Conservation (phyloP, 1,139 yeast genomes). For the Saccharomyces hybrid region DNA sequence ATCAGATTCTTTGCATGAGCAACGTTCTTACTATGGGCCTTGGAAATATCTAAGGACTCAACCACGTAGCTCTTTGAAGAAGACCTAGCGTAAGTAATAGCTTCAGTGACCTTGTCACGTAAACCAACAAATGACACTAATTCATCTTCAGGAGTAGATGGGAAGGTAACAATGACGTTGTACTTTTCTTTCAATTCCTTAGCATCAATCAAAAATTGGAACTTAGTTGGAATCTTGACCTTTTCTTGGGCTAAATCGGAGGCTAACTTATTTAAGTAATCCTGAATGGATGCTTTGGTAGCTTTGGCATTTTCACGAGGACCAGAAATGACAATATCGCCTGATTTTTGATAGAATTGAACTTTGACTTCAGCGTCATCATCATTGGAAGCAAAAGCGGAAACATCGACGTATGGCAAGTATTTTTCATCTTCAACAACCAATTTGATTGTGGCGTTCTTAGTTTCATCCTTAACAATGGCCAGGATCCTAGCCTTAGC, state of each 20-base stretch:
- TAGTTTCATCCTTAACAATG: constrained; percentile 71
- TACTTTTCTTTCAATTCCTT: constrained; percentile 43
- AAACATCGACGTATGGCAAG: constrained; percentile 45
- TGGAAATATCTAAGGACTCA: constrained; percentile 71
- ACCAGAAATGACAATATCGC: constrained; percentile 31
- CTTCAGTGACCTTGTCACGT: constrained; percentile 46
- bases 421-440: constrained; percentile 39
- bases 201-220: constrained; percentile 44
- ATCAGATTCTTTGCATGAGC: constrained; percentile 71
- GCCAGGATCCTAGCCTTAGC: constrained; percentile 66
- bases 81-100: constrained; percentile 49
- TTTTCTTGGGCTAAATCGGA: constrained; percentile 39
- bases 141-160: constrained; percentile 37
- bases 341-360: constrained; percentile 16
- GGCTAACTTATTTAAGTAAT: constrained; percentile 41
- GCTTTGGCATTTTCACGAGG: constrained; percentile 30
- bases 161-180: constrained; percentile 59
- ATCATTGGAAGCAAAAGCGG: constrained; percentile 9
- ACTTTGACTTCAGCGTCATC: constrained; percentile 7
- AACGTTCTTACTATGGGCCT: constrained; percentile 77
- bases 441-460: constrained; percentile 45
- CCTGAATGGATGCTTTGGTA: constrained; percentile 36
- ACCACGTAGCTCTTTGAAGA: constrained; percentile 50
- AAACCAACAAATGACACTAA: constrained; percentile 63
- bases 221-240: constrained; percentile 40